Evolutionary conservation across 441 rosid genomes (phyloP).

Genomic region (Populus hybrid): DNA sequence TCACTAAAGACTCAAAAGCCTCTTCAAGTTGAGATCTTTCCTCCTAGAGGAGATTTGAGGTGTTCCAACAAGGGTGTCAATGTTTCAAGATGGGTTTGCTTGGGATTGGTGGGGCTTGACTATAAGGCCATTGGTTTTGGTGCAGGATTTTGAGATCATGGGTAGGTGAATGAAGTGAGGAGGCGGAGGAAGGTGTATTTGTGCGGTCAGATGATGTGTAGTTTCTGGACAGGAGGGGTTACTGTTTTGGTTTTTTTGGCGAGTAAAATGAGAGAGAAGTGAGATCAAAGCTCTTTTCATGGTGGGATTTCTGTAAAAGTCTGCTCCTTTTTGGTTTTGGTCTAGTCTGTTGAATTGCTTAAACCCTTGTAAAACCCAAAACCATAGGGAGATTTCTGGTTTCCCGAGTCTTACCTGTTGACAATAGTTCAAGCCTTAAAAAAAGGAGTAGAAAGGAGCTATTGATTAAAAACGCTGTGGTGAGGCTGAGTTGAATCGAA

Average conservation of each 20-base stretch:
- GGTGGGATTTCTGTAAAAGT: conserved; percentile 11
- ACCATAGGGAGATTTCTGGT: neutral
- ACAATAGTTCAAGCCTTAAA: neutral
- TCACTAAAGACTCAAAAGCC: conserved; percentile 73
- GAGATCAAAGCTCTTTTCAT: conserved; percentile 62
- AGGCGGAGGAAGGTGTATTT: conserved; percentile 13
- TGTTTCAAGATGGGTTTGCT: conserved; percentile 41
- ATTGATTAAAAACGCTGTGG: no score
- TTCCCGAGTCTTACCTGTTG: neutral
- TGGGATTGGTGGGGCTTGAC: conserved; percentile 32
- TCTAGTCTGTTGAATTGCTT: neutral
- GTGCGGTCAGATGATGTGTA: conserved; percentile 27
- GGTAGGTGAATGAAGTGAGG: conserved; percentile 23
- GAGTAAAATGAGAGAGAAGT: conserved; percentile 41
- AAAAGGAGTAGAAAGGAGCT: no score
- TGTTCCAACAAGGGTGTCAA: conserved; percentile 49
- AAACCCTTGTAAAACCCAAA: neutral
- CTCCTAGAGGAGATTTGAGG: conserved; percentile 45
- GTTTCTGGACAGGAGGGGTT: conserved; percentile 25
- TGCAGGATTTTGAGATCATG: conserved; percentile 30
- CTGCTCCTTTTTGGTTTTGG: neutral
- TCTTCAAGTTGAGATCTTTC: conserved; percentile 73
- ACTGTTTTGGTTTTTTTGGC: conserved; percentile 32
- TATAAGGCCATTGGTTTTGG: conserved; percentile 34
- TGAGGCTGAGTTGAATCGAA: no score